Evolutionary conservation across 73 alveolate genomes (phyloP).

Genomic region (Symbiodinium natans): DNA sequence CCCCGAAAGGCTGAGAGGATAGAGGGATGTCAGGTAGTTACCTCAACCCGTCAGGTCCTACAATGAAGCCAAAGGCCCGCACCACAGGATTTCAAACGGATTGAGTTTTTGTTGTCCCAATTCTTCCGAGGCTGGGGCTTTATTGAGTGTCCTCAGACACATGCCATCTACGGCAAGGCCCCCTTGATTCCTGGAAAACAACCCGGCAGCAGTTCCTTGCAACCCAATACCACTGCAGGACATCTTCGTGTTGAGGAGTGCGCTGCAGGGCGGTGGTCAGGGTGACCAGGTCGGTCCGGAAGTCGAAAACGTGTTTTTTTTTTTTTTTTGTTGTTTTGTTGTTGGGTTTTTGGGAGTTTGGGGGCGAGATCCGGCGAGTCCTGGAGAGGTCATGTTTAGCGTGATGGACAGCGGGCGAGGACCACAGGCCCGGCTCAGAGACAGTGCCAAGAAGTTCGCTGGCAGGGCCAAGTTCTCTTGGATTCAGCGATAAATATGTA

Average conservation of each 20-base stretch:
- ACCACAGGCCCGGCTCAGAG: constrained; percentile 60
- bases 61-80: constrained; percentile 28
- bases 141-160: constrained; percentile 49
- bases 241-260: constrained; percentile 51
- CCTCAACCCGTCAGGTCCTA: constrained; percentile 28
- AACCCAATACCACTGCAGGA: background rate
- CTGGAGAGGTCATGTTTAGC: constrained; percentile 25
- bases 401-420: constrained; percentile 72
- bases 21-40: too few species aligned
- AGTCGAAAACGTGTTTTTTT: background rate
- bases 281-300: constrained; percentile 47
- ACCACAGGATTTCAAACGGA: too few species aligned
- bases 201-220: background rate
- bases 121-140: constrained; percentile 34
- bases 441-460: background rate
- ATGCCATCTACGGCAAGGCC: constrained; percentile 76
- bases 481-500: background rate
- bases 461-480: background rate
- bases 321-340: background rate
- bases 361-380: background rate
- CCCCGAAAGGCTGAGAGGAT: too few species aligned
- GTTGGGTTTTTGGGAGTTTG: background rate
- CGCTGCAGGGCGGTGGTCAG: constrained; percentile 40
- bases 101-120: too few species aligned
- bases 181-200: too few species aligned